Evolutionary conservation across 2,329 filamentous ascomycete species (phyloP), one percentile per base, ranked within the genome.

Genomic region (Colletotrichum noveboracense): DNA sequence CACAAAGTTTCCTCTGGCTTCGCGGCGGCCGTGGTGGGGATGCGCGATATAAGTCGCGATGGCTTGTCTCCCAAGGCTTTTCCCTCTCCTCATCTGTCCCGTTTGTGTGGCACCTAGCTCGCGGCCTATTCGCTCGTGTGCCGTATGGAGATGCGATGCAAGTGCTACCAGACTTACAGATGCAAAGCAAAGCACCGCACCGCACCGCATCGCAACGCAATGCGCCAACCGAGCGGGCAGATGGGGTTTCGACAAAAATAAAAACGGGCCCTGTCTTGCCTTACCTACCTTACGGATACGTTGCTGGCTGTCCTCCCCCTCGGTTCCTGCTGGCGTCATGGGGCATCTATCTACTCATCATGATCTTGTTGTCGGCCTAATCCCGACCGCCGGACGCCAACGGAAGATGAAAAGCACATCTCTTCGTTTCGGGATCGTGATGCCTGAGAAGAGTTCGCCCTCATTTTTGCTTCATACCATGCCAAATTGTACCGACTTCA

Each of bases 41-140:
- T 83, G 82, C 82, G 81, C 82, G 82, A 83, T 83, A 83, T 83
- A 80, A 80, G 77, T 81, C 80, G 38, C 38, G 38, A 48, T n/a
- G 81, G 80, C 64, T 66, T 60, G 21, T 14, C 38, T 61, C 60
- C 30, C 58, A 62, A 62, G 26, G 7, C 28, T 28, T 36, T 62
- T 36, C 16, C 38, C 43, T 71, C 65, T 56, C 30, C 14, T 43
- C 24, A 32, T 73, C 30, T 70, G 56, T 26, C 56, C 48, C 48
- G 69, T 66, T 62, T 74, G 56, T 56, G 43, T 64, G 43, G 56
- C 30, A n/a, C 48, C 34, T 43, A 61, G 18, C 24, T 36, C 21
- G 32, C 48, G 43, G 32, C 58, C 36, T 34, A 64, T 58, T 74
- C 58, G 66, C 66, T 61, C 66, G 24, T 52, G 55, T 64, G n/a